Evolutionary conservation across 1,284 basidiomycete genomes (phyloP).

Genomic region (Leccinum laetum): DNA sequence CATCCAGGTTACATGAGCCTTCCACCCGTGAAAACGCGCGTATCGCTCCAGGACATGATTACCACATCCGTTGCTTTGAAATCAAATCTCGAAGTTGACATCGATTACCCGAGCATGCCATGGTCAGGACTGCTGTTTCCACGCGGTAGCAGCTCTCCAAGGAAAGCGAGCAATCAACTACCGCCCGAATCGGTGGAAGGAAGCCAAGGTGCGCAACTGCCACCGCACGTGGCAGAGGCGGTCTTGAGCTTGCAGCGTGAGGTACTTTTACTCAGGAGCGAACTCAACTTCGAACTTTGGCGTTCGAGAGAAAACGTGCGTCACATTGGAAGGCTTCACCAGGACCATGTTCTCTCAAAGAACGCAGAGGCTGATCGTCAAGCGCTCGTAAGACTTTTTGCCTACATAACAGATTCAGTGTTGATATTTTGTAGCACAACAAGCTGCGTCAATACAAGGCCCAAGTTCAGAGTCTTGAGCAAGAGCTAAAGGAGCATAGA

Average conservation of each 20-base stretch:
- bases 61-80: slow-evolving; percentile 67
- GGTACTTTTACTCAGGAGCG: slow-evolving; percentile 69
- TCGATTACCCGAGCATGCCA: slow-evolving; percentile 43
- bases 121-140: slow-evolving; percentile 50
- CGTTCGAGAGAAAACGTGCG: slow-evolving; percentile 74
- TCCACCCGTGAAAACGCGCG: slow-evolving; percentile 36
- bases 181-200: slow-evolving; percentile 12
- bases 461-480: slow-evolving; percentile 61
- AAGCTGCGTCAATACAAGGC: slow-evolving; percentile 71
- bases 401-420: neutral
- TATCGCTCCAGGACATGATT: slow-evolving; percentile 74
- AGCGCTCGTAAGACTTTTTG: slow-evolving; percentile 60
- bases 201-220: slow-evolving; percentile 30
- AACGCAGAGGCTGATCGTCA: slow-evolving; percentile 79
- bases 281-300: slow-evolving; percentile 83
- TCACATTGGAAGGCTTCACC: slow-evolving; percentile 76
- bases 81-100: slow-evolving; percentile 60
- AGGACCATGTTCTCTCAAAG: slow-evolving; percentile 68
- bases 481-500: slow-evolving; percentile 63
- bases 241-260: slow-evolving; percentile 73
- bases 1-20: slow-evolving; percentile 24
- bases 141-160: slow-evolving; percentile 21
- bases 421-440: slow-evolving; percentile 56
- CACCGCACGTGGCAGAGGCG: slow-evolving; percentile 54
- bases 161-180: slow-evolving; percentile 13